phyloP scores from a whole-genome alignment of 1,284 basidiomycete genomes.

The Cryptococcus sp. region DNA sequence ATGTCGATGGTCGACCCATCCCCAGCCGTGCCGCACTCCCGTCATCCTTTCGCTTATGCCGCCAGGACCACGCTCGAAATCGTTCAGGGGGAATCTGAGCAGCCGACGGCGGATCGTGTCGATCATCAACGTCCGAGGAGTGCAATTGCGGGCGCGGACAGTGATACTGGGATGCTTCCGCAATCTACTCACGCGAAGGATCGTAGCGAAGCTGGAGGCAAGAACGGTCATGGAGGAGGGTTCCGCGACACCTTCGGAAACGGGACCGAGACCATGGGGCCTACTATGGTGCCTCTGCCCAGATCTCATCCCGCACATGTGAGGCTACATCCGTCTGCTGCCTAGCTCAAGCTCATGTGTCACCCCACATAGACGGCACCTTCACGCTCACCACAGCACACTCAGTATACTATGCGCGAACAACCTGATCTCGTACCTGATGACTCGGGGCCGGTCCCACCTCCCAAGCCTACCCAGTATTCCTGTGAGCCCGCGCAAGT shows the following conservation, averaged over 20 bases:
- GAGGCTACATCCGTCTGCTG: too few species aligned
- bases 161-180: constrained; percentile 10
- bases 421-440: constrained; percentile 8
- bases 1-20: constrained; percentile 22
- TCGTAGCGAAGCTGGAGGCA: neutral
- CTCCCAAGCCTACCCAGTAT: neutral
- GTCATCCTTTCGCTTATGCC: constrained; percentile 39
- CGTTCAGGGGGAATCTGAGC: constrained; percentile 1
- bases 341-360: too few species aligned
- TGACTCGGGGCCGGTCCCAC: constrained; percentile 8
- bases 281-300: neutral
- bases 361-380: neutral
- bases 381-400: constrained; percentile 13
- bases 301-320: too few species aligned
- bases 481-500: constrained; percentile 7
- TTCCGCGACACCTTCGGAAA: constrained; percentile 32
- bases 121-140: constrained; percentile 9
- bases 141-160: neutral
- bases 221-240: constrained; percentile 9
- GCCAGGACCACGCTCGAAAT: constrained; percentile 9
- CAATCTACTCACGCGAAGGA: neutral
- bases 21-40: constrained; percentile 3
- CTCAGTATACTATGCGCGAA: constrained; percentile 16
- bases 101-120: neutral
- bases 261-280: constrained; percentile 18